Conservation (phyloP, 2,329 filamentous ascomycete genomes). For the Sporothrix pallida region DNA sequence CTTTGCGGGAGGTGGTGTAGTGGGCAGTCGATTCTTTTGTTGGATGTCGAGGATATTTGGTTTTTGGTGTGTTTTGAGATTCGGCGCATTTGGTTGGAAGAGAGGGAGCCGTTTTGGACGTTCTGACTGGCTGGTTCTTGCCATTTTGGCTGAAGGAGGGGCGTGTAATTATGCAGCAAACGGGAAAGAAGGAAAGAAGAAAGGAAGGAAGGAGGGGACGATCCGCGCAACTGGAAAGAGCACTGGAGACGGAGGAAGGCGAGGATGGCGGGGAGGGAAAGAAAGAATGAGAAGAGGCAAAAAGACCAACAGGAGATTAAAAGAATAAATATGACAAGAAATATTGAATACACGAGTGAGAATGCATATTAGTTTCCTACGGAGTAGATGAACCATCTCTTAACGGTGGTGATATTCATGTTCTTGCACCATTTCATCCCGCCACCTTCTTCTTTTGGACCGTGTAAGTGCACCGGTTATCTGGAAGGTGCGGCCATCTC, state of each 20-base stretch:
- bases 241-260: not conserved
- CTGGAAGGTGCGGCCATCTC: not conserved
- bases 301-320: not conserved
- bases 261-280: not conserved
- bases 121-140: slow-evolving; percentile 6
- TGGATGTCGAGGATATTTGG: too few species aligned
- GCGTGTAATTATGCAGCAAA: slow-evolving; percentile 16
- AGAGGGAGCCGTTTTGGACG: not conserved
- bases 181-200: not conserved
- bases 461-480: slow-evolving; percentile 20
- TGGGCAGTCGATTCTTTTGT: slow-evolving; percentile 13
- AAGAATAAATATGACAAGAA: not conserved
- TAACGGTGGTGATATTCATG: not conserved
- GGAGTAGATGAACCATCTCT: slow-evolving; percentile 4
- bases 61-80: slow-evolving; percentile 14
- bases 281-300: not conserved
- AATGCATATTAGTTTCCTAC: not conserved
- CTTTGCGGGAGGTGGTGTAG: slow-evolving; percentile 4
- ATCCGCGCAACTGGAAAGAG: not conserved
- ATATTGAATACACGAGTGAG: not conserved
- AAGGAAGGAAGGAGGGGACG: not conserved
- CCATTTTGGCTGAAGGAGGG: not conserved
- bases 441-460: slow-evolving; percentile 21
- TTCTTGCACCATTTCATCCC: not conserved
- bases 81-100: slow-evolving; percentile 22